Evolutionary conservation across 495 filamentous ascomycete genomes (phyloP), one percentile per base, ranked within the genome.

Genomic region (Penicillium canescens): DNA sequence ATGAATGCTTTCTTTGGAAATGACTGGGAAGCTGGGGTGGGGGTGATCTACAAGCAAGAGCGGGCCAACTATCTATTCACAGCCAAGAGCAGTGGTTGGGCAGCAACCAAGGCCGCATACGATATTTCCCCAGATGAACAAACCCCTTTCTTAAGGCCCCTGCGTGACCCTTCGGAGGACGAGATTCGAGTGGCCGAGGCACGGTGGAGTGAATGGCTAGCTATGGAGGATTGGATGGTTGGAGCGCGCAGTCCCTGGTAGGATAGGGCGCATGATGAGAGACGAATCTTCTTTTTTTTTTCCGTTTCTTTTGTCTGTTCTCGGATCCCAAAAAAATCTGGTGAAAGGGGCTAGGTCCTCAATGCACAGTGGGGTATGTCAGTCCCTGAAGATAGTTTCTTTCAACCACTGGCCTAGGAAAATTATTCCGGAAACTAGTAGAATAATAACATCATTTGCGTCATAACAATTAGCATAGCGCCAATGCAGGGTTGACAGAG

Each of bases 221-320:
- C 90, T 4, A 96, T 96, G 90, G 90, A 96, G 69, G 91, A 96
- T 68, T 96, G 92, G 91, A 95, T 96, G 91, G 75, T 96, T 36
- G 91, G 89, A 31, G 70, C 81, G 2, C 69, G 83, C 43, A 82
- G 81, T 63, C 83, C 82, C 40, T 78, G 70, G 69, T 75, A 57
- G 48, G 47, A 42, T 6, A 7, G n/a, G 8, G 35, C 21, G 6
- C 28, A 11, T 67, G 36, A 67, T 58, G 64, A 67, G 61, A 57
- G 39, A 59, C 56, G 60, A 61, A 57, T 50, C 59, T 55, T 42
- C 20, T 52, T 63, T 43, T 45, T 58, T 61, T 55, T 45, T 50
- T 43, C 42, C 45, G 35, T 59, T 49, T 47, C 43, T 21, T 31
- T 43, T 8, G 20, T 58, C 53, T 28, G 16, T 23, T 52, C 34